phyloP scores from a whole-genome alignment of 2,329 filamentous ascomycete species.

The Gaeumannomyces sp. region DNA sequence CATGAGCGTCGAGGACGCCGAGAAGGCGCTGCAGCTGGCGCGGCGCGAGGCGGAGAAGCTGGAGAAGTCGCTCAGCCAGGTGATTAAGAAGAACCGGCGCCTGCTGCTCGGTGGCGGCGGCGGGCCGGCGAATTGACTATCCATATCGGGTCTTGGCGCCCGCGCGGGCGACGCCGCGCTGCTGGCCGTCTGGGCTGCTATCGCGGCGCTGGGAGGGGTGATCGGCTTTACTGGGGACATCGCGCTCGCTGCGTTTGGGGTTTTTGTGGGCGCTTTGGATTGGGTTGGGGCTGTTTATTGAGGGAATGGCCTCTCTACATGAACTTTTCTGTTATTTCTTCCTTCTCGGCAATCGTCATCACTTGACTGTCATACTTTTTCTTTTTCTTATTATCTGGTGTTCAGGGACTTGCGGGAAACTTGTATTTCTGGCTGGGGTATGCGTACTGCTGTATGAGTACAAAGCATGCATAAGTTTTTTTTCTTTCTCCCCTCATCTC shows the following conservation, averaged over 20 bases:
- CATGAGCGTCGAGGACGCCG: conserved; percentile 58
- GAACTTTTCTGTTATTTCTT: background rate
- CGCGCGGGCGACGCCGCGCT: background rate
- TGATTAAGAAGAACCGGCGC: conserved; percentile 55
- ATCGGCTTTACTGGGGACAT: background rate
- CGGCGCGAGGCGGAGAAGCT: conserved; percentile 55
- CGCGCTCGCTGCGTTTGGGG: background rate
- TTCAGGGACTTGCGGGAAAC: background rate
- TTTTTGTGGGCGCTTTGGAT: conserved; percentile 7
- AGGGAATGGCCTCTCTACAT: background rate
- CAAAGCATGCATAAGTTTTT: background rate
- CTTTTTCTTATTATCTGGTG: background rate
- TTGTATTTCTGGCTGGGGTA: background rate
- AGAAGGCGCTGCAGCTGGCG: conserved; percentile 45
- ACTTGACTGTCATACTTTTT: background rate
- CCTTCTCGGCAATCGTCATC: background rate
- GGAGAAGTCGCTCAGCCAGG: conserved; percentile 54
- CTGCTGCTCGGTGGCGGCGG: conserved; percentile 31
- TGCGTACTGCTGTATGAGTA: background rate
- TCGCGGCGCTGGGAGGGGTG: background rate
- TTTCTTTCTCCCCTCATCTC: background rate
- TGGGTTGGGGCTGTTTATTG: conserved; percentile 11
- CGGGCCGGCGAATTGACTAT: conserved; percentile 5
- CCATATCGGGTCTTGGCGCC: conserved; percentile 6
- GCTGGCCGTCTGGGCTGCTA: background rate